These are phyloP conservation scores for Halocafeteria seosinensis DNA, from an alignment of 108 stramenopile species.

Conservation along the genomic window DNA sequence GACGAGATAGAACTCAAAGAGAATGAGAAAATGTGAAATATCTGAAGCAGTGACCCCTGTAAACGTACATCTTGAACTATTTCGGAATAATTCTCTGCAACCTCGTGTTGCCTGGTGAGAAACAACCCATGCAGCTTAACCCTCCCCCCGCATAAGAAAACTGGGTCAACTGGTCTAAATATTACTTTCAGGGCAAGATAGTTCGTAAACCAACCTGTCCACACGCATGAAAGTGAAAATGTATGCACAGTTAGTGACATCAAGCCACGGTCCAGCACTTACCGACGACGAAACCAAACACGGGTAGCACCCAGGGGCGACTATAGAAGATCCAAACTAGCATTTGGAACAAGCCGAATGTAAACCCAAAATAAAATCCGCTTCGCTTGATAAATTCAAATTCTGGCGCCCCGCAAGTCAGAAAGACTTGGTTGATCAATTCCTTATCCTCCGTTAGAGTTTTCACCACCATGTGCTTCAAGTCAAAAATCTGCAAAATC, in stretches of 20 bases:
- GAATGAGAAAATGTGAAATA: no score
- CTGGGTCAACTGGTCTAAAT: conserved; percentile 65
- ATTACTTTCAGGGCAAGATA: conserved; percentile 76
- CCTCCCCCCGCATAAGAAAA: conserved; percentile 19
- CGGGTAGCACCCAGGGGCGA: conserved; percentile 53
- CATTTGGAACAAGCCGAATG: conserved; percentile 75
- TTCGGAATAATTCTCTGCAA: conserved; percentile 20
- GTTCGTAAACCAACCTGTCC: conserved; percentile 80
- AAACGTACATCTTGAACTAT: no score
- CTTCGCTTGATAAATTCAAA: conserved; percentile 61
- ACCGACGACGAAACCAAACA: conserved; percentile 46
- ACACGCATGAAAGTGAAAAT: no score
- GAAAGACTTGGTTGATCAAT: conserved; percentile 67
- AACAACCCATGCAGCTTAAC: conserved; percentile 58
- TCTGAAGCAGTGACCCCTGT: no score
- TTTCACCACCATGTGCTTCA: conserved; percentile 62
- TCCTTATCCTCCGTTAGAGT: conserved; percentile 62
- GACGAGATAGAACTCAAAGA: no score
- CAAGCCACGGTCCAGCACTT: no score
- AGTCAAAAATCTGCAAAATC: conserved; percentile 61
- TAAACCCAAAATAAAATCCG: conserved; percentile 76
- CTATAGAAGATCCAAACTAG: conserved; percentile 53
- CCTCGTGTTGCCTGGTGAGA: conserved; percentile 60
- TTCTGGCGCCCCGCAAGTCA: conserved; percentile 75
- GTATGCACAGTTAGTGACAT: no score